Evolutionary conservation across 1,139 yeast genomes (phyloP).

Genomic region (Petasospora fabianii): DNA sequence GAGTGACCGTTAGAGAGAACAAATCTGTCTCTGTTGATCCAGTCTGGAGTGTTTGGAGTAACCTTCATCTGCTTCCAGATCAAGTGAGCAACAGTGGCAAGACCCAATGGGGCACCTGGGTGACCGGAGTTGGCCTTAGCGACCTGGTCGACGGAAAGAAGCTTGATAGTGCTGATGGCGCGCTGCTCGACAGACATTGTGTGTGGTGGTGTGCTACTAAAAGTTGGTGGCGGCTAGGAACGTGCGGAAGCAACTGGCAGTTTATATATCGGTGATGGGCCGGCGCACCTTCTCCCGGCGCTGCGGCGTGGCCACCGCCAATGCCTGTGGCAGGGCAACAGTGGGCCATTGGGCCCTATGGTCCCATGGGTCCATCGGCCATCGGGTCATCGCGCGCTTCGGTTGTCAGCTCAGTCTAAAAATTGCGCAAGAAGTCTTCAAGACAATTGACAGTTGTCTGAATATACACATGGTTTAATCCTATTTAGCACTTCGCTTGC

Average conservation of each 20-base stretch:
- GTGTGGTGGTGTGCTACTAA: background rate
- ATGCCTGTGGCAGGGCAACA: slow-evolving; percentile 1
- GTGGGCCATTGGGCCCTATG: background rate
- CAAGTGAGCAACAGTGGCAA: slow-evolving; percentile 85
- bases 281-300: slow-evolving; percentile 1
- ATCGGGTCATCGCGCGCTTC: background rate
- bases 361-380: background rate
- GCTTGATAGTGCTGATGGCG: slow-evolving; percentile 87
- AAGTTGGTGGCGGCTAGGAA: background rate
- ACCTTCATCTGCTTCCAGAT: slow-evolving; percentile 77
- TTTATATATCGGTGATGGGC: background rate
- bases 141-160: slow-evolving; percentile 85
- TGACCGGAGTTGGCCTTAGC: slow-evolving; percentile 94
- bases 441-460: too few relatives aligned
- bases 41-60: slow-evolving; percentile 86
- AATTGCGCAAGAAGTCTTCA: too few relatives aligned
- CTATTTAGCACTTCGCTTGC: too few relatives aligned
- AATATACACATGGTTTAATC: too few relatives aligned
- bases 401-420: too few relatives aligned
- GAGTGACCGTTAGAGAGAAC: slow-evolving; percentile 97
- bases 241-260: background rate
- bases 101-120: slow-evolving; percentile 99
- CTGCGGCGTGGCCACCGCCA: background rate
- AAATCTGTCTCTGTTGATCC: slow-evolving; percentile 96
- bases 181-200: slow-evolving; percentile 50